These are phyloP conservation scores for Symbiodinium natans DNA, from an alignment of 73 alveolate species.

Conservation along the genomic window DNA sequence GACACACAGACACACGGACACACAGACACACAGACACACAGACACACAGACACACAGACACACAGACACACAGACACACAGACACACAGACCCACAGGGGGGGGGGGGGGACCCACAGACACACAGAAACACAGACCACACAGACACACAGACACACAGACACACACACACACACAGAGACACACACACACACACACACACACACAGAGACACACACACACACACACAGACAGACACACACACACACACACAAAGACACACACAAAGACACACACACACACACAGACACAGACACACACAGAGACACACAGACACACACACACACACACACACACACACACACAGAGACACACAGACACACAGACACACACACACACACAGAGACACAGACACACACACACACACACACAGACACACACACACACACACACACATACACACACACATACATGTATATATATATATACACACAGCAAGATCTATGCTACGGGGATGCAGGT, in stretches of 20 bases:
- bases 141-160: background rate
- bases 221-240: background rate
- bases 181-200: background rate
- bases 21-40: slow-evolving; percentile 16
- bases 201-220: background rate
- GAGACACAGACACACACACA: background rate
- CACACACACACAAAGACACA: no score
- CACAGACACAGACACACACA: background rate
- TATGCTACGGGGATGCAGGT: no score
- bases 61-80: background rate
- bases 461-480: no score
- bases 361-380: background rate
- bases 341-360: background rate
- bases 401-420: background rate
- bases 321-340: background rate
- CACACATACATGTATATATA: background rate
- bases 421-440: background rate
- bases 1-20: slow-evolving; percentile 44
- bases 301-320: background rate
- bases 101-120: no score
- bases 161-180: slow-evolving; percentile 12
- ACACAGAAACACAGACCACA: no score
- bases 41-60: background rate
- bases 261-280: no score
- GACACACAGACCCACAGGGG: no score